Percentiles rank a stretch among this genome's conserved stretches.
These are phyloP conservation scores for Aspergillus ustus DNA, from an alignment of 2,329 filamentous ascomycete genomes.

Conservation along the genomic window DNA sequence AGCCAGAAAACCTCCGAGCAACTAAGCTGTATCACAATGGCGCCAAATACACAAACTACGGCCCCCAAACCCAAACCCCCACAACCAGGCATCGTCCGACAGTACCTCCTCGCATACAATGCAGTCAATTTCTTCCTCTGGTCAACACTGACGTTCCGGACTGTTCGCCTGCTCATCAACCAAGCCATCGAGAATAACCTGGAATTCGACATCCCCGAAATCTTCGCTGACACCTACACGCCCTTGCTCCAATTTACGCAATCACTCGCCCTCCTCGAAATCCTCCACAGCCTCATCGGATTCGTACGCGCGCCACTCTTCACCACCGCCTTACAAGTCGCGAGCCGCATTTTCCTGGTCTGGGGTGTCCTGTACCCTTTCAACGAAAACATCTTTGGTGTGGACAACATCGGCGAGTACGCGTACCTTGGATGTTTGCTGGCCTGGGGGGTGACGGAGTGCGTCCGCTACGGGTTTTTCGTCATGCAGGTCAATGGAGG, in stretches of 20 bases:
- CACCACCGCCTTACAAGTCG: constrained; percentile 90
- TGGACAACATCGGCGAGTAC: constrained; percentile 41
- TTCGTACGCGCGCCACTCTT: constrained; percentile 82
- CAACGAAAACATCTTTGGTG: constrained; percentile 54
- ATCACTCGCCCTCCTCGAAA: constrained; percentile 79
- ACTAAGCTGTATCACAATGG: not conserved
- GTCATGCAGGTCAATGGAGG: constrained; percentile 63
- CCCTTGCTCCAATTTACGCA: constrained; percentile 67
- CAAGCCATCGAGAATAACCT: constrained; percentile 45
- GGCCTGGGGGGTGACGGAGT: constrained; percentile 90
- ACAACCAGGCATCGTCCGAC: constrained; percentile 56
- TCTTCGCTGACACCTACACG: constrained; percentile 53
- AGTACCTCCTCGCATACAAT: constrained; percentile 87
- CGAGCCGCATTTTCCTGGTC: constrained; percentile 83
- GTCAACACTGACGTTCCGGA: constrained; percentile 74
- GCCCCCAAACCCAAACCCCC: constrained; percentile 21
- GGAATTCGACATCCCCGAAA: constrained; percentile 44
- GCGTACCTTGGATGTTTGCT: constrained; percentile 61
- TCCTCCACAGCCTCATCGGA: constrained; percentile 78
- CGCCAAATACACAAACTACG: constrained; percentile 15
- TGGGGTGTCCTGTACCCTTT: constrained; percentile 82
- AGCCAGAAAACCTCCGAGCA: not conserved
- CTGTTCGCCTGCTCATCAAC: constrained; percentile 60
- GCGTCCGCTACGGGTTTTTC: constrained; percentile 92
- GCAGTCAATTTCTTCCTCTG: constrained; percentile 76